These are phyloP conservation scores for Microthlaspi erraticum DNA, from an alignment of 345 rosid genomes.

Conservation along the genomic window DNA sequence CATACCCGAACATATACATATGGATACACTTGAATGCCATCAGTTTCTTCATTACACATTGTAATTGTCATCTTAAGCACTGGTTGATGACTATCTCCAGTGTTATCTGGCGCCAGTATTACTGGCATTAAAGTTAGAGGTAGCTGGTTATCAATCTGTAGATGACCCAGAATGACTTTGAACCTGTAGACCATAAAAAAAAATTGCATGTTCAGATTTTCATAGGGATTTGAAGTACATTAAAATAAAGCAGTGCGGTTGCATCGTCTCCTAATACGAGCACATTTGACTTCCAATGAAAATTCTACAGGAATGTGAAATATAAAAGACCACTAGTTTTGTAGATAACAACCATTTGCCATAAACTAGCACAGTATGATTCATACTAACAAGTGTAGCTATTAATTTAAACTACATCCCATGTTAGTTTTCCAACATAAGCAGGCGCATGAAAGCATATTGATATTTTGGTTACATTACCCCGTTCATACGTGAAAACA, in stretches of 20 bases:
- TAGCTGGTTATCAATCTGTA: slow-evolving; percentile 97
- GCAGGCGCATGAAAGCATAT: slow-evolving; percentile 12
- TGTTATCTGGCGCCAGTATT: slow-evolving; percentile 83
- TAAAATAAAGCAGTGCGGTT: slow-evolving; percentile 6
- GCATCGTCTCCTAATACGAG: slow-evolving; percentile 7
- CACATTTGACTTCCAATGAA: slow-evolving; percentile 10
- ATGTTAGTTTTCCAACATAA: background rate
- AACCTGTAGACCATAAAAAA: slow-evolving; percentile 63
- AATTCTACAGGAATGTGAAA: slow-evolving; percentile 18
- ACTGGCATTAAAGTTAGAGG: slow-evolving; percentile 96
- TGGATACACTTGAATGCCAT: slow-evolving; percentile 83
- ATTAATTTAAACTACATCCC: slow-evolving; percentile 15
- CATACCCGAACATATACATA: slow-evolving; percentile 89
- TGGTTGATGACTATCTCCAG: slow-evolving; percentile 73
- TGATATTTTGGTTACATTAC: slow-evolving; percentile 24
- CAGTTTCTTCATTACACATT: slow-evolving; percentile 71
- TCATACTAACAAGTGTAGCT: slow-evolving; percentile 4
- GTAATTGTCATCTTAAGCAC: slow-evolving; percentile 93
- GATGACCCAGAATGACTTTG: slow-evolving; percentile 82
- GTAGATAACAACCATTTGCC: slow-evolving; percentile 19
- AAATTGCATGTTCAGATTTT: slow-evolving; percentile 15
- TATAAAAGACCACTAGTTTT: slow-evolving; percentile 6
- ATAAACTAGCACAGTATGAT: slow-evolving; percentile 20
- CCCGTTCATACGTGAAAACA: slow-evolving; percentile 13
- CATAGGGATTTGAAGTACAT: slow-evolving; percentile 20